Base-by-base conservation (phyloP, 371 early-diverging fungal genomes). In the Syncephalastrum racemosum region DNA sequence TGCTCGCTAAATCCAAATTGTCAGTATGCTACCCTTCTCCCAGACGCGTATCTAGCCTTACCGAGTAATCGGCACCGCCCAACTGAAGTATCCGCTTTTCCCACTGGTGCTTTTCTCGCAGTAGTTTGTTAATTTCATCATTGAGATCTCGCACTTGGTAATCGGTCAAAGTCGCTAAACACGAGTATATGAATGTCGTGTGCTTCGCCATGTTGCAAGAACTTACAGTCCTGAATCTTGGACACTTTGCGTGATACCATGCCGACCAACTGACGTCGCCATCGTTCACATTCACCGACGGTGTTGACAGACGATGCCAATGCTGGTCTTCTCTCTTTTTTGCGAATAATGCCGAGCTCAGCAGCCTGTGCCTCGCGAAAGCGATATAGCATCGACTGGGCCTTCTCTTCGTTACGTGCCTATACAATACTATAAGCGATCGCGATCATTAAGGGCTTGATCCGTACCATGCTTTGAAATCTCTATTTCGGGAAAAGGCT, bases 391-490 rank as follows among this genome's bases (percentile, higher is more conserved):
- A 96, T 96, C 43, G 98, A 96, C 87, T 97, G 94, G 20, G 96
- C 96, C 70, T 97, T 97, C 64, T 97, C 97, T 80, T 96, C 91
- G 77, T 96, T 96, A 72, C 96, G 89, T 27, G 97, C 97, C 97
- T 84, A 10, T 2, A 45, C 0, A 15, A 19, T 50, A 22, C 2
- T 20, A 18, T 15, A 20, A 20, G 14, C 45, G 55, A 25, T 45
- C 31, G 19, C 46, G 27, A 31, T 8, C n/a, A n/a, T 54, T 8
- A 19, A 7, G 45, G 25, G 31, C 46, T 19, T 20, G 46, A 31
- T 31, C 36, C 36, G 12, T 31, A 31, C 36, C 36, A 31, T 31
- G 36, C 36, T 31, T 31, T 31, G 36, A 31, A 8, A 31, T 31
- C 10, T 31, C 36, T 31, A 31, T 31, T 31, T 12, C 36, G 10